phyloP scores from a whole-genome alignment of 176 grass and related monocot genomes.

The Juncus effusus region DNA sequence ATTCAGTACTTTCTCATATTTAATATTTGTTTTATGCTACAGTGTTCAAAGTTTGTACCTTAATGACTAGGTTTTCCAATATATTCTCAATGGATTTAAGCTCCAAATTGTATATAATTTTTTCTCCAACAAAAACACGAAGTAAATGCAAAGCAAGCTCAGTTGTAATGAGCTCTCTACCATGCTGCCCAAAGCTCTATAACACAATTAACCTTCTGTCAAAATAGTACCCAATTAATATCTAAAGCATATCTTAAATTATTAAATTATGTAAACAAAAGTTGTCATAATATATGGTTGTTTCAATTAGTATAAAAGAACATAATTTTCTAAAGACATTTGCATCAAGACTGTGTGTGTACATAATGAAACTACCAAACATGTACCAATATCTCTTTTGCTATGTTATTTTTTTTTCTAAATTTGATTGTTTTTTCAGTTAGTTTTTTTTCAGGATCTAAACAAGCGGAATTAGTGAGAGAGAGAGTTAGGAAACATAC shows the following conservation, averaged over 20 bases:
- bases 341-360: no score
- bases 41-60: constrained; percentile 42
- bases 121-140: constrained; percentile 70
- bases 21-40: no score
- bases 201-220: constrained; percentile 98
- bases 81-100: constrained; percentile 55
- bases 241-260: not conserved
- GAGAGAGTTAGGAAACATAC: constrained; percentile 47
- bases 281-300: no score
- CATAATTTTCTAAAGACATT: no score
- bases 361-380: no score
- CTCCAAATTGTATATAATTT: constrained; percentile 47
- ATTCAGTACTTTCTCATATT: no score
- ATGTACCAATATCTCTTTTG: no score
- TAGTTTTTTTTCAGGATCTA: not conserved
- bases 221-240: constrained; percentile 57
- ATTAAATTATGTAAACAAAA: no score
- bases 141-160: constrained; percentile 81
- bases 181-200: constrained; percentile 99
- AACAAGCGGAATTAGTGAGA: no score
- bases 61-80: constrained; percentile 83
- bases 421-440: constrained; percentile 3
- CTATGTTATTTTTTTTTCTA: no score
- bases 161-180: constrained; percentile 95
- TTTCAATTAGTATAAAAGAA: no score